These are phyloP conservation scores for Vitellaria paradoxa DNA, from an alignment of 179 eudicot species.

Conservation along the genomic window DNA sequence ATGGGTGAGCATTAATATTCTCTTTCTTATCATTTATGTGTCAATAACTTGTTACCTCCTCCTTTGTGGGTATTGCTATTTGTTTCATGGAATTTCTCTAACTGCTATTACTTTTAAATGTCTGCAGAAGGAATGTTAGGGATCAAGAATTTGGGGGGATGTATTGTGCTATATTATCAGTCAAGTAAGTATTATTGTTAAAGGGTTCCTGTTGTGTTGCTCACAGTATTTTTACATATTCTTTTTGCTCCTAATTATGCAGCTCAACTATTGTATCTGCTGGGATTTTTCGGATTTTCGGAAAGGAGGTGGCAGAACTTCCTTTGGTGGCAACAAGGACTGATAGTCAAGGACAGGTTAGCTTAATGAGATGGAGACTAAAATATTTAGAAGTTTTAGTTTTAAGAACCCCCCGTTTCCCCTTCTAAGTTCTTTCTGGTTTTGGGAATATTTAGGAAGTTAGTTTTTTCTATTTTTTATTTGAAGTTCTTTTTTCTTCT, in stretches of 20 bases:
- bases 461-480: neutral
- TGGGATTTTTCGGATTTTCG: slow-evolving; percentile 71
- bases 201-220: slow-evolving; percentile 27
- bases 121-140: slow-evolving; percentile 46
- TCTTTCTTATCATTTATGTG: neutral
- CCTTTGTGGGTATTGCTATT: neutral
- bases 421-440: neutral
- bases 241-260: slow-evolving; percentile 24
- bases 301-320: slow-evolving; percentile 75
- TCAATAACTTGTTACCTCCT: no score
- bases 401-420: neutral
- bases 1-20: slow-evolving; percentile 53
- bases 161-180: slow-evolving; percentile 68
- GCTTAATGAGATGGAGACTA: neutral
- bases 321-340: slow-evolving; percentile 76
- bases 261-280: slow-evolving; percentile 79
- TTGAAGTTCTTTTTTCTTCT: neutral
- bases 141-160: slow-evolving; percentile 78
- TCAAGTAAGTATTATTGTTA: slow-evolving; percentile 55
- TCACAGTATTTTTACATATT: slow-evolving; percentile 28
- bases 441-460: neutral
- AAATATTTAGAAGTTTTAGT: neutral
- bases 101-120: slow-evolving; percentile 6
- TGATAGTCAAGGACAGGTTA: slow-evolving; percentile 64
- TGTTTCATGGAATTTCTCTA: slow-evolving; percentile 1